Conservation (phyloP, 139 green algal species). For the Closterium sp. region DNA sequence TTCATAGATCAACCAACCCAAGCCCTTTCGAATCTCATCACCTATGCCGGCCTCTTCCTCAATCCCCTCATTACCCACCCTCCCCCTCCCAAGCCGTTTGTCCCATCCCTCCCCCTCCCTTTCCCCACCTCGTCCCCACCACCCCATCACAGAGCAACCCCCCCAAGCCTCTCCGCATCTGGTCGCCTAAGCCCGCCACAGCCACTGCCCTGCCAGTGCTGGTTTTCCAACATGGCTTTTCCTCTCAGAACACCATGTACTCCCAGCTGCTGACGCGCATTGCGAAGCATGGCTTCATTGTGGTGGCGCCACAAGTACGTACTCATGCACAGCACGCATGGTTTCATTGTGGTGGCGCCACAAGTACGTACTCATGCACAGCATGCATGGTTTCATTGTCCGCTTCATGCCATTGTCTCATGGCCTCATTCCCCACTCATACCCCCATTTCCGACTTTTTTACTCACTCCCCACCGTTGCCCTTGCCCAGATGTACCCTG, state of each 20-base stretch:
- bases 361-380: too few relatives aligned
- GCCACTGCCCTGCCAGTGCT: slow-evolving; percentile 9
- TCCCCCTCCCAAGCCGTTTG: background rate
- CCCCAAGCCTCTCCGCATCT: too few relatives aligned
- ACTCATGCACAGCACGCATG: too few relatives aligned
- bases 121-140: too few relatives aligned
- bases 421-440: background rate
- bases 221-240: slow-evolving; percentile 44
- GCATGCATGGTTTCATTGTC: too few relatives aligned
- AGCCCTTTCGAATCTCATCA: background rate
- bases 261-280: slow-evolving; percentile 27
- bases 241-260: slow-evolving; percentile 29
- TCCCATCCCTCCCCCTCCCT: too few relatives aligned
- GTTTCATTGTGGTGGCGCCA: slow-evolving; percentile 16
- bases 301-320: slow-evolving; percentile 46
- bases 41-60: background rate
- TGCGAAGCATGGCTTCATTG: slow-evolving; percentile 45
- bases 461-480: background rate
- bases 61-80: too few relatives aligned
- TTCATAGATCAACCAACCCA: background rate
- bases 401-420: too few relatives aligned
- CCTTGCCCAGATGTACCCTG: background rate
- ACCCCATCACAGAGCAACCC: too few relatives aligned
- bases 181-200: background rate
- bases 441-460: background rate